phyloP scores from a whole-genome alignment of 2,329 filamentous ascomycete genomes.

The Daldinia sp. region DNA sequence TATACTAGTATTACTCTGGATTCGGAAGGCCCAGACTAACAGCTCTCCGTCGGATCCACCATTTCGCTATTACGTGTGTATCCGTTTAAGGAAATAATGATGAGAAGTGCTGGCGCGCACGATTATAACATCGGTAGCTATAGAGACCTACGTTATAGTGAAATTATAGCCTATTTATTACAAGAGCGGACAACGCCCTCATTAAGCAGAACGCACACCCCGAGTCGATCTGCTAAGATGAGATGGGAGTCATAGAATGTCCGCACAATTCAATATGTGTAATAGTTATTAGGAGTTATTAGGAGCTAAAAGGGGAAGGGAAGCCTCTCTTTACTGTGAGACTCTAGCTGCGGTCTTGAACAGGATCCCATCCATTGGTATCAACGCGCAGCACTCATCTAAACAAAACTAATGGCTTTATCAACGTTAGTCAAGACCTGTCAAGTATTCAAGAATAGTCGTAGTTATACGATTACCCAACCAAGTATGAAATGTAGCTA shows the following conservation, averaged over 20 bases:
- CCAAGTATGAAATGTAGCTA: too few relatives aligned
- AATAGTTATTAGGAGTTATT: background rate
- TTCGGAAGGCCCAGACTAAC: background rate
- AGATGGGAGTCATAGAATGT: too few relatives aligned
- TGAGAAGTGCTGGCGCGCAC: background rate
- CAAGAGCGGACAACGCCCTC: too few relatives aligned
- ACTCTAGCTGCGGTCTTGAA: too few relatives aligned
- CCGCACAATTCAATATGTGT: background rate
- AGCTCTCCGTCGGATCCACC: background rate
- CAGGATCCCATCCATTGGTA: too few relatives aligned
- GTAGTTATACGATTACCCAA: too few relatives aligned
- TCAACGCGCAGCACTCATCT: too few relatives aligned
- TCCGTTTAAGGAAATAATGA: background rate
- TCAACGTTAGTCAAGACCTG: too few relatives aligned
- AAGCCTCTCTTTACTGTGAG: too few relatives aligned
- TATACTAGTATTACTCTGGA: background rate
- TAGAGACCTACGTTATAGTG: background rate
- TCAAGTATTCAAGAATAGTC: too few relatives aligned
- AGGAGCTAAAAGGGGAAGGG: background rate
- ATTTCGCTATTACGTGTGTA: background rate
- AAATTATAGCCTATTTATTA: background rate
- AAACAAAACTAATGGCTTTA: too few relatives aligned
- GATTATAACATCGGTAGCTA: background rate
- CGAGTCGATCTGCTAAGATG: background rate
- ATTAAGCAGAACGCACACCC: background rate